Percentiles rank a stretch among this genome's conserved stretches.
Conservation (phyloP, 345 rosid genomes). For the Populus tremula region DNA sequence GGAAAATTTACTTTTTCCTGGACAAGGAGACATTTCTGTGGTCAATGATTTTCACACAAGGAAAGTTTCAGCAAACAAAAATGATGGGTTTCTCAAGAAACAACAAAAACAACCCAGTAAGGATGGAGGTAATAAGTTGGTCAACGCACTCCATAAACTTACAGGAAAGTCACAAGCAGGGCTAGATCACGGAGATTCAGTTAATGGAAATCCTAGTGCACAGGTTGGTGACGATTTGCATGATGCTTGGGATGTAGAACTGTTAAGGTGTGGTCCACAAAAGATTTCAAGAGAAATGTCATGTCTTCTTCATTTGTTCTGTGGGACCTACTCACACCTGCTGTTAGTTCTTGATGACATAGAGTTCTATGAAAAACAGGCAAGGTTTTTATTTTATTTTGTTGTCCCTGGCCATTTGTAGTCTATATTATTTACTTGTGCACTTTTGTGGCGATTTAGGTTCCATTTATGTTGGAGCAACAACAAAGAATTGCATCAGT, state of each 20-base stretch:
- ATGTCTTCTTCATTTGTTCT: constrained; percentile 82
- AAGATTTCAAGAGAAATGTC: constrained; percentile 66
- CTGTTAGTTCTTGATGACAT: constrained; percentile 96
- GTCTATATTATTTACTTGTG: constrained; percentile 17
- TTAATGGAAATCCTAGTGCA: constrained; percentile 37
- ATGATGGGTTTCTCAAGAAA: constrained; percentile 33
- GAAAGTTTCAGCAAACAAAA: constrained; percentile 40
- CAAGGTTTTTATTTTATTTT: constrained; percentile 19
- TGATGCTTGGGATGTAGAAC: constrained; percentile 73
- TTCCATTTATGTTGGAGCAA: constrained; percentile 76
- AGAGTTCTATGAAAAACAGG: constrained; percentile 98
- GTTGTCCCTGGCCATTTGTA: not conserved
- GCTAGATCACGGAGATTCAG: constrained; percentile 26
- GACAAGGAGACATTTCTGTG: constrained; percentile 20
- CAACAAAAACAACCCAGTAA: constrained; percentile 48
- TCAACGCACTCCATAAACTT: constrained; percentile 62
- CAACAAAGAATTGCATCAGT: constrained; percentile 73
- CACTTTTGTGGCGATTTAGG: constrained; percentile 45
- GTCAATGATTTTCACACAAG: constrained; percentile 18
- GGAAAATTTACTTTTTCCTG: constrained; percentile 51
- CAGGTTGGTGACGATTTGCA: constrained; percentile 38
- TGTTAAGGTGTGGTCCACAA: constrained; percentile 64
- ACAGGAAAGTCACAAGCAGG: constrained; percentile 66
- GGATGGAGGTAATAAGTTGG: constrained; percentile 70
- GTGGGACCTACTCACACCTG: constrained; percentile 83